Base-by-base conservation (phyloP, 2,329 filamentous ascomycete genomes). In the Ophiostoma piceae region DNA sequence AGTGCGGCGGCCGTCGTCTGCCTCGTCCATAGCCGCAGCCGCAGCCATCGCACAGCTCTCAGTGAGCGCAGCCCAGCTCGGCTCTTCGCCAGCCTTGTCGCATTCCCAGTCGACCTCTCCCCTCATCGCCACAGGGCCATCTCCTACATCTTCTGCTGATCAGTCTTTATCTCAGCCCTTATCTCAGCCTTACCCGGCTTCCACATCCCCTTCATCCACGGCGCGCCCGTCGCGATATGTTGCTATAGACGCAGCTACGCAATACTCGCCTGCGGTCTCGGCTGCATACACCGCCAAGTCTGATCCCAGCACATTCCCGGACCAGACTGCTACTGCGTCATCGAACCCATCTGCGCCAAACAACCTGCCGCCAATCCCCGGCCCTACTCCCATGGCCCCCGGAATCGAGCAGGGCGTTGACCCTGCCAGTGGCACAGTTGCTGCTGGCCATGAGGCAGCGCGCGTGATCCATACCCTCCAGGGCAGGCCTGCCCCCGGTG, bases 261-360 rank as follows among this genome's bases (percentile, higher is more conserved):
- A 83, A 74, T 83, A 83, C 74, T 83, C 81, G 75, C 81, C 82
- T 62, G 83, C 82, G 80, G 81, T 83, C 75, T 79, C 79, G 54
- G 79, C 81, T 74, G 78, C 81, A 74, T 80, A 81, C 73, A 77
- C 75, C 43, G 68, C 73, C 26, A 54, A 65, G 14, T 16, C 37
- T 22, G 8, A n/a, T 5, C 7, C 29, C 8, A 19, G 4, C 35
- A 66, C 37, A 22, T 16, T 4, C 22, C n/a, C n/a, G 39, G 11
- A 9, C 35, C 35, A 11, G 12, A 5, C n/a, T 66, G 22, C 35
- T 19, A 14, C n/a, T 29, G 7, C 37, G 35, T 57, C 8, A 26
- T 70, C 69, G 47, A 68, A 57, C 57, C 71, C 66, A 57, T 60
- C 72, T n/a, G 64, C 70, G 2, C 70, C 65, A 16, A 67, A 74